A percentile compares a stretch with the other conserved stretches of the same genome.
Conservation (phyloP, 208 protist species). For the Crithidia thermophila region DNA sequence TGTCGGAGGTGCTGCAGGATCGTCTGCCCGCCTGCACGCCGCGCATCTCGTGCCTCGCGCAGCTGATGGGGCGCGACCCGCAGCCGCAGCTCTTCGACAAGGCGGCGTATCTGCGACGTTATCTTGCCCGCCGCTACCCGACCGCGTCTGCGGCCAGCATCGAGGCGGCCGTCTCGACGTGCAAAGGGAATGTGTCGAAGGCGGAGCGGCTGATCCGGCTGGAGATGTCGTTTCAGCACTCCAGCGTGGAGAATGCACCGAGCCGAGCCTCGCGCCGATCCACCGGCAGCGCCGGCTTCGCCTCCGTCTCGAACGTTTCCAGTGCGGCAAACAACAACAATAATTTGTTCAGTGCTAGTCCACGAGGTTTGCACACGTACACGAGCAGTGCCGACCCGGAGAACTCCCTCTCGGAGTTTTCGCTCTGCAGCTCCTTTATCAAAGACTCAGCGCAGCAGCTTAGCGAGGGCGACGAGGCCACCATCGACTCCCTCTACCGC, state of each 20-base stretch:
- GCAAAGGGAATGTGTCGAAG: slow-evolving; percentile 21
- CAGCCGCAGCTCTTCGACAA: slow-evolving; percentile 21
- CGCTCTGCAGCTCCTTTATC: slow-evolving; percentile 9
- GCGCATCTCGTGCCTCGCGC: slow-evolving; percentile 22
- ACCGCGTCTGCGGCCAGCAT: slow-evolving; percentile 7
- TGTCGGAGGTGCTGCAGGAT: slow-evolving; percentile 21
- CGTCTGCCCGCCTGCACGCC: slow-evolving; percentile 32
- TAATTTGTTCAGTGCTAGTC: too few species aligned
- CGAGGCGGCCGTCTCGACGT: slow-evolving; percentile 32
- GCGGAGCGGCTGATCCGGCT: slow-evolving; percentile 30
- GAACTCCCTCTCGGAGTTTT: slow-evolving; percentile 10
- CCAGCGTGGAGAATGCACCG: slow-evolving; percentile 4
- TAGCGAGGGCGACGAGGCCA: slow-evolving; percentile 29
- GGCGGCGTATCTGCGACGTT: slow-evolving; percentile 15
- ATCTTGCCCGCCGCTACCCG: slow-evolving; percentile 36
- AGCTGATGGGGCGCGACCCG: slow-evolving; percentile 25
- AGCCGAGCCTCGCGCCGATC: slow-evolving; percentile 7
- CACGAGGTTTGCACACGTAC: too few species aligned
- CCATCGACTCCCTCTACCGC: slow-evolving; percentile 29
- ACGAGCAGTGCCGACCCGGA: not conserved
- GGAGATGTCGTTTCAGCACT: slow-evolving; percentile 30
- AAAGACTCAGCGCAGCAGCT: slow-evolving; percentile 1
- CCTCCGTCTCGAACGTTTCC: not conserved
- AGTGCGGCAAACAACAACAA: not conserved
- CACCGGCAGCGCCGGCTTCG: slow-evolving; percentile 8